phyloP scores from a whole-genome alignment of 768 basidiomycete genomes.

The Ramaria sp. region DNA sequence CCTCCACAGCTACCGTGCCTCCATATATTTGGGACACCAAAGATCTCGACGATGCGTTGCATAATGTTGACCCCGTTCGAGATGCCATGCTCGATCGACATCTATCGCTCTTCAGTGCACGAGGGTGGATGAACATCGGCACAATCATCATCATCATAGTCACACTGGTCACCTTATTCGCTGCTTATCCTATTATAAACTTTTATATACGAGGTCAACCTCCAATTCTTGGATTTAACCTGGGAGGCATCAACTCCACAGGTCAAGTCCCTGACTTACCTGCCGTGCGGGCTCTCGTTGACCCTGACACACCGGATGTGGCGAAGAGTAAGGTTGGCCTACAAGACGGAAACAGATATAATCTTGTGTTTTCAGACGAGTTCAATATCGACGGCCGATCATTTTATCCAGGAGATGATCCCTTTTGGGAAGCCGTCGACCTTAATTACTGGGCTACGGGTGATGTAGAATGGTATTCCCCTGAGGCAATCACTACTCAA shows the following conservation, averaged over 20 bases:
- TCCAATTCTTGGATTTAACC: constrained; percentile 54
- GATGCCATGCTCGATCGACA: constrained; percentile 45
- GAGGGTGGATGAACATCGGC: constrained; percentile 76
- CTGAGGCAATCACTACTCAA: constrained; percentile 60
- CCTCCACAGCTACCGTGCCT: constrained; percentile 49
- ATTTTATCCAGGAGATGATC: constrained; percentile 75
- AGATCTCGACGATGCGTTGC: constrained; percentile 75
- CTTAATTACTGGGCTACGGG: constrained; percentile 81
- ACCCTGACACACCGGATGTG: constrained; percentile 57
- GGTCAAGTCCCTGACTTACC: constrained; percentile 80
- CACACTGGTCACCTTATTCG: constrained; percentile 70
- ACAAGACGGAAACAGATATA: constrained; percentile 64
- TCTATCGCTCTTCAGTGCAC: constrained; percentile 59
- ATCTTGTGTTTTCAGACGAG: constrained; percentile 84
- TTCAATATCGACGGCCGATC: constrained; percentile 64
- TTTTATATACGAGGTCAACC: constrained; percentile 17
- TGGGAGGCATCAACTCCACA: constrained; percentile 77
- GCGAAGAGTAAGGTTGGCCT: constrained; percentile 52
- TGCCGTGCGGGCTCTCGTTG: constrained; percentile 59
- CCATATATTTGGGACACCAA: constrained; percentile 60
- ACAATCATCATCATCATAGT: constrained; percentile 59
- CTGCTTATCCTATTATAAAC: constrained; percentile 73
- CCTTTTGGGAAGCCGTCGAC: constrained; percentile 79
- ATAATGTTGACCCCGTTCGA: constrained; percentile 72
- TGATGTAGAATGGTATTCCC: constrained; percentile 81